Base-by-base conservation (phyloP, 495 filamentous ascomycete genomes). In the Pyrenula massariospora region DNA sequence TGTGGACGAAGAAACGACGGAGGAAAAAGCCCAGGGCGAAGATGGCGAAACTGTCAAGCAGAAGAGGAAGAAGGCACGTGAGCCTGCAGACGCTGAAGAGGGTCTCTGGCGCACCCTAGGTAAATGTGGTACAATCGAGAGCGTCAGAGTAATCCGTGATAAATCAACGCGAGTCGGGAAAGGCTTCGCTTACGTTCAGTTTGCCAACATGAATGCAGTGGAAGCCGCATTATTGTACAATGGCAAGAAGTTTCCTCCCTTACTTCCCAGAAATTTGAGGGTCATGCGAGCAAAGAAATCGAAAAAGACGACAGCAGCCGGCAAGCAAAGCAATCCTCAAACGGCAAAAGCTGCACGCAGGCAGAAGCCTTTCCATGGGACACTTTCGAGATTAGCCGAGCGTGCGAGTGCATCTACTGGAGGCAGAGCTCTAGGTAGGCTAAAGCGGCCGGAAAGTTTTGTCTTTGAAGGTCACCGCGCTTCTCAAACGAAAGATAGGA, bases 151-250 rank as follows among this genome's bases (percentile, higher is more conserved):
- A n/a, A 79, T 96, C 25, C 82, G 94, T 56, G 94, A 99, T 62
- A 73, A 85, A 50, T 84, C 83, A 52, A 97, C 94, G 21, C 81
- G 94, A 31, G 89, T 99, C 51, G 91, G 93, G 51, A 97, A 99
- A 68, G 94, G 94, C 12, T 89, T 99, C 68, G 94, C 94, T 21
- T 99, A 99, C 63, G 91, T 99, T 31, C 94, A 99, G 63, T 99
- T 97, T 68, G 69, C 92, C 79, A 88, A 96, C 61, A 77, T 74
- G 23, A 96, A 91, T 65, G 74, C 83, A 19, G 91, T 97, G 23
- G 94, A 99, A 66, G 81, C 86, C 25, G 92, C 94, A 1, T 76
- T 99, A 10, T 75, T 93, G 25, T 78, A 89, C 58, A 79, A 95
- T 59, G 91, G 82, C 25, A 94, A 96, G 77, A 92, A 88, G 58